Base-by-base conservation (phyloP, 2,329 filamentous ascomycete species). In the Paraphaeosphaeria minitans region DNA sequence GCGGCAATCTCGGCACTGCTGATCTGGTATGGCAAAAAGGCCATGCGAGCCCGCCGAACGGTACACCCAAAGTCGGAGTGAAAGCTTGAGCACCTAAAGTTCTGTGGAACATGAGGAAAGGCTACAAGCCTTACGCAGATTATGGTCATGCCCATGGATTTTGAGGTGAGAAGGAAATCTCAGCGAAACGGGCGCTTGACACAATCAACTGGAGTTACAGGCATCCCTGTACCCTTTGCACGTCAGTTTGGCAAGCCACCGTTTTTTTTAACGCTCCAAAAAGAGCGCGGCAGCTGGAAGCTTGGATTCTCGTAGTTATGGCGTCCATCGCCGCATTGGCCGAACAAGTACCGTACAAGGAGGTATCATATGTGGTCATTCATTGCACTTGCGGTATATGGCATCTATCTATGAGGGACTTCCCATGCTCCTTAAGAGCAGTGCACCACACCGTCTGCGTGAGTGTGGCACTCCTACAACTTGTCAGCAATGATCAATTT, bases 381-480 rank as follows among this genome's bases (percentile, higher is more conserved):
- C 41, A 43, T 43, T 43, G 22, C 19, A 21, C 13, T 22, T 12
- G 19, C 19, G n/a, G 19, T 3, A 5, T 24, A 22, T 12, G 4
- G 19, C 19, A 13, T 24, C 19, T 21, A 22, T 43, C 19, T 21
- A 43, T 22, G 10, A 9, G 3, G 7, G 58, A 49, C 57, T 63
- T 62, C 3, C 43, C 50, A 21, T 19, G 1, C 24, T 45, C 4
- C 22, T 60, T 53, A 65, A n/a, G 50, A 2, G 41, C 64, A 66
- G 48, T 66, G 64, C 22, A 54, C 60, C 3, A 55, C 53, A 9
- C 59, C 59, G 33, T 66, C 59, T 10, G 57, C 27, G 35, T 65
- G 64, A 21, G 62, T 66, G 49, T 66, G 64, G 54, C 62, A 66
- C 55, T 66, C 62, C 64, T 64, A 29, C 7, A 46, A 16, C 12